Conservation (phyloP, 1,139 yeast species). For the Sugiyamaella pinicola region DNA sequence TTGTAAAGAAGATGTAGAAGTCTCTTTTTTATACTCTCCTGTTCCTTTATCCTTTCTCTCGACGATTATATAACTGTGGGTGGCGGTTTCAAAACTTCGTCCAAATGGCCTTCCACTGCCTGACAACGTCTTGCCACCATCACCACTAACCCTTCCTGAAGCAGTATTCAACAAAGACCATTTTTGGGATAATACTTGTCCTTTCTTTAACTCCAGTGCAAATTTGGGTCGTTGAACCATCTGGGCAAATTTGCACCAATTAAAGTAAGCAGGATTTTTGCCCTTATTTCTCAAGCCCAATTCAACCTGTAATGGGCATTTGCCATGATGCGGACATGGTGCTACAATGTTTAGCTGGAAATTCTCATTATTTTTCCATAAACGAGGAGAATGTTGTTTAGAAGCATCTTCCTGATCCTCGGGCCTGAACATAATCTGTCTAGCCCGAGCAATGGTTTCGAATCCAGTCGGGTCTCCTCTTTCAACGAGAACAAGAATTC, state of each 20-base stretch:
- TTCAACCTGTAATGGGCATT: conserved; percentile 82
- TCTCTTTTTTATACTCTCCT: conserved; percentile 10
- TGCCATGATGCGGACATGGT: conserved; percentile 88
- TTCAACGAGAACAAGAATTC: conserved; percentile 76
- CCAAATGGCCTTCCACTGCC: conserved; percentile 81
- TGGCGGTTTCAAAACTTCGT: conserved; percentile 70
- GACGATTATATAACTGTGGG: conserved; percentile 74
- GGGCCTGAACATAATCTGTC: conserved; percentile 86
- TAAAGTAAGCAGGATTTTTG: conserved; percentile 51
- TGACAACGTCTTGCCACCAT: conserved; percentile 47
- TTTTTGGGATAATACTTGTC: conserved; percentile 66
- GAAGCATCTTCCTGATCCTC: conserved; percentile 62
- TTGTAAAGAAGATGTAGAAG: too few species aligned
- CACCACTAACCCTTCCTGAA: conserved; percentile 43
- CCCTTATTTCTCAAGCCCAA: conserved; percentile 66
- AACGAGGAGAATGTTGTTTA: conserved; percentile 69
- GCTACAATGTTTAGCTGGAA: conserved; percentile 55
- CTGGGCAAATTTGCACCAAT: conserved; percentile 76
- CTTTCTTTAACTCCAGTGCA: conserved; percentile 79
- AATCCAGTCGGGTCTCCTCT: conserved; percentile 90
- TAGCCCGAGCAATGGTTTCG: conserved; percentile 84
- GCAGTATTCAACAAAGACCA: conserved; percentile 55
- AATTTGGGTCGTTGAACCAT: conserved; percentile 76
- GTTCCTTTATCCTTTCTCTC: conserved; percentile 50
- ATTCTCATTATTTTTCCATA: conserved; percentile 42